Conservation (phyloP, 176 grass and related monocot genomes). For the Aechmea fasciata region DNA sequence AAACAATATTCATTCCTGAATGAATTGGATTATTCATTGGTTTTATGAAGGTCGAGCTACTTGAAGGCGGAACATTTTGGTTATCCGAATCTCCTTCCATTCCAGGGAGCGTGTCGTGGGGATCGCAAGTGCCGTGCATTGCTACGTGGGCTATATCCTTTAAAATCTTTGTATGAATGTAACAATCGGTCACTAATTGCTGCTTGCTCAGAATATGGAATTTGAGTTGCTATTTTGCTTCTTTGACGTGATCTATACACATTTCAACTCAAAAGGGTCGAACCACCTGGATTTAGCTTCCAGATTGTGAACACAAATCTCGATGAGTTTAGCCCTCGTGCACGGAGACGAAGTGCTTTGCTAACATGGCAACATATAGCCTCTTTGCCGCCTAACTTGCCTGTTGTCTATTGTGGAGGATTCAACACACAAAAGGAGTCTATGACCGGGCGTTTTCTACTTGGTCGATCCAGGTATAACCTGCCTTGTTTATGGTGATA, state of each 20-base stretch:
- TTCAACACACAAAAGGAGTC: slow-evolving; percentile 98
- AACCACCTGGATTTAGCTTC: slow-evolving; percentile 95
- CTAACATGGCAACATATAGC: slow-evolving; percentile 99
- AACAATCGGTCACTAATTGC: not conserved
- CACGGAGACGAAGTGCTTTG: slow-evolving; percentile 83
- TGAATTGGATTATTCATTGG: slow-evolving; percentile 19
- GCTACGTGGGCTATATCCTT: slow-evolving; percentile 99
- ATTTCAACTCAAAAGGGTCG: slow-evolving; percentile 91
- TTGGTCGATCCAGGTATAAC: slow-evolving; percentile 89
- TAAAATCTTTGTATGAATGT: not conserved
- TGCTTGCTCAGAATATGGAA: not conserved
- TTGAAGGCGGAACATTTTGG: slow-evolving; percentile 99
- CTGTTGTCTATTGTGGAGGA: slow-evolving; percentile 89
- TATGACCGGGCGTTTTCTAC: slow-evolving; percentile 94
- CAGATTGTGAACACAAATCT: slow-evolving; percentile 98
- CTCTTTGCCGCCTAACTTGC: slow-evolving; percentile 82
- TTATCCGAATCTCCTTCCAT: slow-evolving; percentile 92
- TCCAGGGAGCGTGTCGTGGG: slow-evolving; percentile 93
- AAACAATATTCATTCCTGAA: slow-evolving; percentile 20
- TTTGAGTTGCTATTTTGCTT: slow-evolving; percentile 26
- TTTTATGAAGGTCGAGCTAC: slow-evolving; percentile 86
- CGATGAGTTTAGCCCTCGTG: slow-evolving; percentile 80
- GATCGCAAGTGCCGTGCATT: slow-evolving; percentile 68
- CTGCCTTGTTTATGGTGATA: not conserved
- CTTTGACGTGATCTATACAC: slow-evolving; percentile 92